These are phyloP conservation scores for Pseudogymnoascus sp. DNA, from an alignment of 2,329 filamentous ascomycete species.

Conservation along the genomic window DNA sequence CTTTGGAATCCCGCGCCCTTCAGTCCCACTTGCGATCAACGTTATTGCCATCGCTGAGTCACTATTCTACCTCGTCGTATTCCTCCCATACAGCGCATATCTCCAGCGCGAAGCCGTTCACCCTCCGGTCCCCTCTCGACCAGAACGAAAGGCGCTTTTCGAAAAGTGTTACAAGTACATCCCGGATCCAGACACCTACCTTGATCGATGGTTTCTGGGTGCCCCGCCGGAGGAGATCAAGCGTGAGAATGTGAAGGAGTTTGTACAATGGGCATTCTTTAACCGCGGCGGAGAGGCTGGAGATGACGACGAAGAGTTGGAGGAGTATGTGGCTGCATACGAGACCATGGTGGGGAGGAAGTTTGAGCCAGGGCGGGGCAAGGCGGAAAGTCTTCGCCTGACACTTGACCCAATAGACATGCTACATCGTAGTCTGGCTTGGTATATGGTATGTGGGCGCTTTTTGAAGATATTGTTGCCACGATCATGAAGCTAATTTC, in stretches of 20 bases:
- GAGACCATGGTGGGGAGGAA: slow-evolving; percentile 43
- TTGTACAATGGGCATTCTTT: slow-evolving; percentile 53
- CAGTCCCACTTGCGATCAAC: slow-evolving; percentile 24
- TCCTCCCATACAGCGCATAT: slow-evolving; percentile 41
- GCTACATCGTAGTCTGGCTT: slow-evolving; percentile 46
- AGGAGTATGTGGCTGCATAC: slow-evolving; percentile 43
- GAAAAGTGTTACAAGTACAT: slow-evolving; percentile 43
- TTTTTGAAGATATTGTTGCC: neutral
- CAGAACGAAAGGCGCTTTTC: slow-evolving; percentile 43
- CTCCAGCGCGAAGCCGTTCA: slow-evolving; percentile 45
- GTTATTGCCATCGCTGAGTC: slow-evolving; percentile 42
- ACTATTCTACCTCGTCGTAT: slow-evolving; percentile 45
- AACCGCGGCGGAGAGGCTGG: slow-evolving; percentile 36
- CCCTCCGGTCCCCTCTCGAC: slow-evolving; percentile 35
- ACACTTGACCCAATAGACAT: slow-evolving; percentile 51
- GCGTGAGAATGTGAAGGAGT: slow-evolving; percentile 52
- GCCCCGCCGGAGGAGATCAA: slow-evolving; percentile 44
- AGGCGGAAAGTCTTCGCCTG: slow-evolving; percentile 44
- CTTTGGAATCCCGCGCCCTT: slow-evolving; percentile 22
- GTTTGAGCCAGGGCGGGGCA: slow-evolving; percentile 44
- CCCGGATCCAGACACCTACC: slow-evolving; percentile 42
- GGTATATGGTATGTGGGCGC: slow-evolving; percentile 42
- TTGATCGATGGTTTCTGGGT: slow-evolving; percentile 51
- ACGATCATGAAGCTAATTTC: slow-evolving; percentile 8
- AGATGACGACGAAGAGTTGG: slow-evolving; percentile 44